Evolutionary conservation across 768 basidiomycete species (phyloP), one percentile per base, ranked within the genome.

Genomic region (Trichaptum fuscoviolaceum): DNA sequence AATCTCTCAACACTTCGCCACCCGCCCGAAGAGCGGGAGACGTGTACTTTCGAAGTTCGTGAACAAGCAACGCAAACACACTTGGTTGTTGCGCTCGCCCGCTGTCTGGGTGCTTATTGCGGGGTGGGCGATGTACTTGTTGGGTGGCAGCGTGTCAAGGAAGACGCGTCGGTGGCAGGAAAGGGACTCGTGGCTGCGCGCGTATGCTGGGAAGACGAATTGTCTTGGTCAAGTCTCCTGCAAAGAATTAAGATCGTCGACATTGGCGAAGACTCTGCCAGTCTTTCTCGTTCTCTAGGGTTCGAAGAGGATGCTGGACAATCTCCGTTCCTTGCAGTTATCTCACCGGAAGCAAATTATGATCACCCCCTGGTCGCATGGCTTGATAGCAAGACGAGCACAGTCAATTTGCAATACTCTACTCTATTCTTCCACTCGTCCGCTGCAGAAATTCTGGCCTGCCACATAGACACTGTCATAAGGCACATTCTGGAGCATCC

Each of bases 31-130:
- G 60, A 35, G 34, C 60, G 60, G 6, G 26, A 17, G 18, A 17
- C 34, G 17, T 18, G n/a, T 18, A 6, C 17, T 15, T 52, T 34
- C 26, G 7, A 17, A 12, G 34, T n/a, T 12, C 26, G 12, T 17
- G 30, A 52, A 27, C 63, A 63, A 10, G 65, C 42, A n/a, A 64
- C 69, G 12, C 62, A 69, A 25, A 65, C 69, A 10, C 18, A 69
- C 35, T 25, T 72, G 25, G 65, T 74, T 17, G 71, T 71, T 20
- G 72, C 73, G 18, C 74, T 72, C 59, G 67, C 66, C 23, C 64
- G 67, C 6, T 10, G 72, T 35, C 69, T 74, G 18, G 73, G 73
- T 58, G 62, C 67, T 64, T 75, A 74, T 63, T 74, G 67, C 27
- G 70, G 66, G 34, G 63, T 35, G 18, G 66, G 65, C 0, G 73